Evolutionary conservation across 768 basidiomycete genomes (phyloP).

Genomic region (Sporobolomyces pararoseus): DNA sequence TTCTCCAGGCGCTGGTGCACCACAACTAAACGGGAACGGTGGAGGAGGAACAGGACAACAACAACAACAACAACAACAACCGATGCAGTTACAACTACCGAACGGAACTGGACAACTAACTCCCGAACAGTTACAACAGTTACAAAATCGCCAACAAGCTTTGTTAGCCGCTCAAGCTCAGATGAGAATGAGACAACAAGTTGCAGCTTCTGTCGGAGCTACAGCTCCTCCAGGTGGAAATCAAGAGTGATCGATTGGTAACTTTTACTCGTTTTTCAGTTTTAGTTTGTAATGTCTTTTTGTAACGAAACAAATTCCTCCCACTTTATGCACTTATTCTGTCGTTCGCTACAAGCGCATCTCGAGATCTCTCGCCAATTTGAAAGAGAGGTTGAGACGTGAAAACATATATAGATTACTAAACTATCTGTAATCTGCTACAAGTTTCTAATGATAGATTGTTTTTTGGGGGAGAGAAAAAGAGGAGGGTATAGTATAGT

Average conservation of each 20-base stretch:
- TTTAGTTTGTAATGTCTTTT: not conserved
- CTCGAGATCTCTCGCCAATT: too few relatives aligned
- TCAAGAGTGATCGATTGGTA: conserved; percentile 5
- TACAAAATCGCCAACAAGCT: conserved; percentile 22
- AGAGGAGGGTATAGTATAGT: too few relatives aligned
- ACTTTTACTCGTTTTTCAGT: not conserved
- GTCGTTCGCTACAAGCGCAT: too few relatives aligned
- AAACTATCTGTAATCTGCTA: too few relatives aligned
- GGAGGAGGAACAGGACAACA: too few relatives aligned
- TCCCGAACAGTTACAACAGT: conserved; percentile 22
- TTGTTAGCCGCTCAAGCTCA: conserved; percentile 25
- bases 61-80: too few relatives aligned
- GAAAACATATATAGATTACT: too few relatives aligned
- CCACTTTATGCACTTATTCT: too few relatives aligned
- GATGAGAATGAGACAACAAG: conserved; percentile 17
- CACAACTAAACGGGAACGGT: conserved; percentile 2
- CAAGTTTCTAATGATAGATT: too few relatives aligned
- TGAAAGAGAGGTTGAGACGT: too few relatives aligned
- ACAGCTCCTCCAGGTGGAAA: not conserved
- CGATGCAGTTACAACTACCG: not conserved
- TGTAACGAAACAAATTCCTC: conserved; percentile 1
- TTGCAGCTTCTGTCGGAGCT: not conserved
- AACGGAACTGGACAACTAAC: conserved; percentile 27
- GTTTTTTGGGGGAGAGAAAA: too few relatives aligned
- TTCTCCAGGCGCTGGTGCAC: not conserved